Evolutionary conservation across 2,329 filamentous ascomycete species (phyloP).

Genomic region (Fusarium mexicanum): DNA sequence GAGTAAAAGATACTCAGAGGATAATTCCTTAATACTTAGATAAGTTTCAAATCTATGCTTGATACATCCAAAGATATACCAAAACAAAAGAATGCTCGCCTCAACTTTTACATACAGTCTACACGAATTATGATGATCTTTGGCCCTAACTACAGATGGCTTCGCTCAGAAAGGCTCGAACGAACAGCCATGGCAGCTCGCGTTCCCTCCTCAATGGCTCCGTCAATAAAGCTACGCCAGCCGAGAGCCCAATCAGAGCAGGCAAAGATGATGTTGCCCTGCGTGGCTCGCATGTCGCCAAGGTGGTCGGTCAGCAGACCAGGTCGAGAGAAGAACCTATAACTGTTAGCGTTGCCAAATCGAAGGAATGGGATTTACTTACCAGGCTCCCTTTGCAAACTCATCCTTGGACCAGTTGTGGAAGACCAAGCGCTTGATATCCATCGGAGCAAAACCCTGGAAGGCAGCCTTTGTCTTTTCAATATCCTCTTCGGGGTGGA

Average conservation of each 20-base stretch:
- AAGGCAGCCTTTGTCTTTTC: constrained; percentile 46
- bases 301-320: constrained; percentile 51
- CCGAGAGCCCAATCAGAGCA: constrained; percentile 60
- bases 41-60: too few relatives aligned
- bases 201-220: constrained; percentile 57
- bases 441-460: constrained; percentile 47
- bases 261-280: constrained; percentile 58
- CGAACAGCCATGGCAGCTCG: constrained; percentile 40
- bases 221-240: constrained; percentile 61
- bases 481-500: constrained; percentile 55
- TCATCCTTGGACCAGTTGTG: constrained; percentile 61
- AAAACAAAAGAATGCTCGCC: neutral
- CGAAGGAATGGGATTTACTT: neutral
- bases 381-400: constrained; percentile 57
- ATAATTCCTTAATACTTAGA: fast-evolving
- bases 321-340: constrained; percentile 51
- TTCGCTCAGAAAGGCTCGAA: constrained; percentile 1
- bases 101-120: neutral
- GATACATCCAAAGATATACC: too few relatives aligned
- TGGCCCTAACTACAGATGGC: neutral
- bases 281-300: constrained; percentile 51
- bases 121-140: neutral
- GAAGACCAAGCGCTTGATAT: constrained; percentile 50
- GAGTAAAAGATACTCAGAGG: neutral
- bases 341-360: fast-evolving